Percentiles rank a stretch among this genome's conserved stretches.
These are phyloP conservation scores for Solanum appendiculatum DNA, from an alignment of 257 asterid genomes.

Conservation along the genomic window DNA sequence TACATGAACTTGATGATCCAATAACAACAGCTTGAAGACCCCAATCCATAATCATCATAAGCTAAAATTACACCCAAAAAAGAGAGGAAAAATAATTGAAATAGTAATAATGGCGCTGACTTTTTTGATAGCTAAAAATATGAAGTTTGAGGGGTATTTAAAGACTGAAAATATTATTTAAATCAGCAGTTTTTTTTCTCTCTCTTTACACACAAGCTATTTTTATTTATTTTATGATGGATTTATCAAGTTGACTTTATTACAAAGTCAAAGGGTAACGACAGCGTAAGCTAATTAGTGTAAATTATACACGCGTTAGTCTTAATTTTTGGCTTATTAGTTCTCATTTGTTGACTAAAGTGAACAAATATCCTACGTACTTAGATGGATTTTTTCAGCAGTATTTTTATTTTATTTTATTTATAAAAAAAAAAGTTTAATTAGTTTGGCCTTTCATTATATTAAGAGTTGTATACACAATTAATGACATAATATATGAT, in stretches of 20 bases:
- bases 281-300: background rate
- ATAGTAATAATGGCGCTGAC: slow-evolving; percentile 23
- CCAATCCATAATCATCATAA: slow-evolving; percentile 29
- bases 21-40: slow-evolving; percentile 49
- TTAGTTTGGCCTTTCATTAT: background rate
- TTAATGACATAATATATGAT: background rate
- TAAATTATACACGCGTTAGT: slow-evolving; percentile 32
- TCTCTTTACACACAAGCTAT: background rate
- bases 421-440: background rate
- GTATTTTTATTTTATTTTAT: background rate
- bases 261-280: slow-evolving; percentile 34
- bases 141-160: slow-evolving; percentile 8
- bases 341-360: slow-evolving; percentile 32
- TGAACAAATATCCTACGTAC: background rate
- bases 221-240: background rate
- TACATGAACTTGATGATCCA: slow-evolving; percentile 25
- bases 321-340: slow-evolving; percentile 8
- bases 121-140: slow-evolving; percentile 5
- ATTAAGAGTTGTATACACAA: background rate
- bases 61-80: background rate
- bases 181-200: background rate
- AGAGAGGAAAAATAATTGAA: background rate
- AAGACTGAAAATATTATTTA: slow-evolving; percentile 9
- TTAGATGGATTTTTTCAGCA: background rate
- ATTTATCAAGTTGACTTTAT: slow-evolving; percentile 33